Percentiles rank a stretch among this genome's conserved stretches.
phyloP scores from a whole-genome alignment of 768 basidiomycete genomes.

The Panaeolus papilionaceus region DNA sequence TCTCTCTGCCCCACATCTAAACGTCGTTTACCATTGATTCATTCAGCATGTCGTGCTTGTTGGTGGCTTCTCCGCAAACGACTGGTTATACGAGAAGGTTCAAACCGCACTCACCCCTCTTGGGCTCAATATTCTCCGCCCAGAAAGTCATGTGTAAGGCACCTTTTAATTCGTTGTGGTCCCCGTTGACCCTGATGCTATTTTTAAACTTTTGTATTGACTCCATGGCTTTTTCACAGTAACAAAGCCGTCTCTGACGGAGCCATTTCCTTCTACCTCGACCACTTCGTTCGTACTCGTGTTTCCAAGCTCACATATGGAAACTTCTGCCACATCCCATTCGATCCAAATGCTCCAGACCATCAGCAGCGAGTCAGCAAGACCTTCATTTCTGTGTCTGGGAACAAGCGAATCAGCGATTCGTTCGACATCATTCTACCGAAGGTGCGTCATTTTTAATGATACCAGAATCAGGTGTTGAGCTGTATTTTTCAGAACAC shows the following conservation, averaged over 20 bases:
- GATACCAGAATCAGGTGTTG: neutral
- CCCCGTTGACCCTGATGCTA: neutral
- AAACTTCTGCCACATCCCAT: constrained; percentile 43
- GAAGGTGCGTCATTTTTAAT: constrained; percentile 35
- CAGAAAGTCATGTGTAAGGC: constrained; percentile 61
- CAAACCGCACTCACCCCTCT: constrained; percentile 42
- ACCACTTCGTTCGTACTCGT: constrained; percentile 54
- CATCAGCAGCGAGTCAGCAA: constrained; percentile 42
- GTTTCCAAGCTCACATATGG: constrained; percentile 58
- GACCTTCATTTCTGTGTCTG: constrained; percentile 42
- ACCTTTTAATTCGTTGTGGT: neutral
- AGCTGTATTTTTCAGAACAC: constrained; percentile 41
- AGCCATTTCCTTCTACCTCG: constrained; percentile 47
- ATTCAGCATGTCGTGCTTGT: constrained; percentile 53
- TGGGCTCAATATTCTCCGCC: constrained; percentile 51
- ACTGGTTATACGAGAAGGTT: constrained; percentile 56
- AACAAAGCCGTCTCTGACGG: constrained; percentile 63
- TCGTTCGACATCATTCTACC: constrained; percentile 50
- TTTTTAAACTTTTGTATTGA: neutral
- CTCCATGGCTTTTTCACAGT: constrained; percentile 21
- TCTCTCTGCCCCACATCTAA: neutral
- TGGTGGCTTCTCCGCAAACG: constrained; percentile 64
- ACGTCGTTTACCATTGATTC: neutral
- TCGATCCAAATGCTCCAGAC: constrained; percentile 41
- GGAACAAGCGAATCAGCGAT: constrained; percentile 43